phyloP scores from a whole-genome alignment of 495 filamentous ascomycete species.

The Pyrenula aspistea region DNA sequence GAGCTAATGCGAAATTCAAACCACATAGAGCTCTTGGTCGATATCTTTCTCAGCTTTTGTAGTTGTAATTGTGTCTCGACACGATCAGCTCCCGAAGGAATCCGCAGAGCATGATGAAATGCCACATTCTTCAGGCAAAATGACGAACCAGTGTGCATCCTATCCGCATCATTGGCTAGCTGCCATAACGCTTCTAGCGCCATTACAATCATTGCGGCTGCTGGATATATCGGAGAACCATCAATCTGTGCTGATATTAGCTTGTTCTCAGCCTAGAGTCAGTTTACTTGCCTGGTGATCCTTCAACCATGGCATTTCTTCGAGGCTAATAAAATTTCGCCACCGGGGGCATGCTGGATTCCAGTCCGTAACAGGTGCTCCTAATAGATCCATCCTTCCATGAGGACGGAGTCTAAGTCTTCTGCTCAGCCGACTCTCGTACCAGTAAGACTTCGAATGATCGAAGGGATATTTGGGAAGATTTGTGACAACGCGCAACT shows the following conservation, averaged over 20 bases:
- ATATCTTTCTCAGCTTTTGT: too few relatives aligned
- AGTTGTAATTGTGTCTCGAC: neutral
- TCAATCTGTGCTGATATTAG: constrained; percentile 2
- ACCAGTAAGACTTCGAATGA: constrained; percentile 14
- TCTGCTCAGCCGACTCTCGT: neutral
- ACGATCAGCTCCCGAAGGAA: constrained; percentile 20
- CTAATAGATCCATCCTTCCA: neutral
- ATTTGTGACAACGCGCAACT: constrained; percentile 16
- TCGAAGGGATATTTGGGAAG: constrained; percentile 30
- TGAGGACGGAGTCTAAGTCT: neutral
- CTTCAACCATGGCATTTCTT: constrained; percentile 25
- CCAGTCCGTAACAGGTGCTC: neutral
- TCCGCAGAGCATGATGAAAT: constrained; percentile 21
- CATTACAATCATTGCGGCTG: constrained; percentile 20
- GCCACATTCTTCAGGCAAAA: constrained; percentile 19
- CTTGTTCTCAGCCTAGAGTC: neutral
- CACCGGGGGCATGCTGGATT: constrained; percentile 15
- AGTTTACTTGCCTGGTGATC: constrained; percentile 17
- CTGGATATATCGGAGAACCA: constrained; percentile 13
- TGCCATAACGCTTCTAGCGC: constrained; percentile 18
- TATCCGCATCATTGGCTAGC: constrained; percentile 9
- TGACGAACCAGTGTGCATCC: constrained; percentile 11
- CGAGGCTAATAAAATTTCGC: constrained; percentile 23
- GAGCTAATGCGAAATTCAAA: neutral
- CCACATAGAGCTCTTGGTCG: too few relatives aligned